Conservation (phyloP, 1,284 basidiomycete genomes). For the Moniliophthora roreri region DNA sequence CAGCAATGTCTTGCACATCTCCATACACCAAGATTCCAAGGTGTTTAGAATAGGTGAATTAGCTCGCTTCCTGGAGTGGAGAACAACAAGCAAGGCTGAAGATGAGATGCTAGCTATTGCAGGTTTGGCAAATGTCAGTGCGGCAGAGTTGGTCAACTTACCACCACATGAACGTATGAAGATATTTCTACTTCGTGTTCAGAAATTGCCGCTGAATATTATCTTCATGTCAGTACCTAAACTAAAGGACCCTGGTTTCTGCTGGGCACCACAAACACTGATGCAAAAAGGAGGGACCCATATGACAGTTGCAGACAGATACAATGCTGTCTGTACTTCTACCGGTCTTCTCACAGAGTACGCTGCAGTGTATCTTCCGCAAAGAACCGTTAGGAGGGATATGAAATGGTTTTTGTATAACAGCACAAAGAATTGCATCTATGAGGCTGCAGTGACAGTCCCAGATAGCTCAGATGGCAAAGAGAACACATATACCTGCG, state of each 20-base stretch:
- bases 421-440: not conserved
- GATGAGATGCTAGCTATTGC: conserved; percentile 2
- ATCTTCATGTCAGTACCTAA: not conserved
- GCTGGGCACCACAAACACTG: not conserved
- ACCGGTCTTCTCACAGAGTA: not conserved
- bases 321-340: not conserved
- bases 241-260: not conserved
- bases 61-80: not conserved
- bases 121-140: not conserved
- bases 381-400: not conserved
- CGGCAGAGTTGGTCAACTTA: not conserved
- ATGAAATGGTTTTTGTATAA: not conserved
- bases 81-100: not conserved
- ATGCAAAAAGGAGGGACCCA: not conserved
- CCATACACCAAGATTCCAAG: not conserved
- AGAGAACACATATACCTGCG: not conserved
- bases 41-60: not conserved
- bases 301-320: not conserved
- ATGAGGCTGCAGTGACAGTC: not conserved
- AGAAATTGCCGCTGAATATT: not conserved
- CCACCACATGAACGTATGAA: not conserved
- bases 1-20: not conserved
- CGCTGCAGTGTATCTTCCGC: not conserved
- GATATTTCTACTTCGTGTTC: not conserved
- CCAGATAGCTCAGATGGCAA: not conserved